Evolutionary conservation across 108 stramenopile genomes (phyloP).

Genomic region (Cyclotella choctawhatcheeana): DNA sequence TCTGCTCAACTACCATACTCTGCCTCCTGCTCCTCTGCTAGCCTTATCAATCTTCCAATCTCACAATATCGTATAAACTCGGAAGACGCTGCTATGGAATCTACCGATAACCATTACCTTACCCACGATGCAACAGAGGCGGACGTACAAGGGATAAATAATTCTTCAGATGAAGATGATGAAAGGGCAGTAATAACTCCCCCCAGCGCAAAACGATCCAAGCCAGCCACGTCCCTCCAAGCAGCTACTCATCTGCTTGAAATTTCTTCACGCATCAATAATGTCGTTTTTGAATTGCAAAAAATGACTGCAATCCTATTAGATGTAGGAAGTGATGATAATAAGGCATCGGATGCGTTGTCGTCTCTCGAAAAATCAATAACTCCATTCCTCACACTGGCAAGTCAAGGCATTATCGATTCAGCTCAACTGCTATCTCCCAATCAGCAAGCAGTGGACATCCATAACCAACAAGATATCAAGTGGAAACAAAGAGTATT

Average conservation of each 20-base stretch:
- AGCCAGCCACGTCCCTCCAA: neutral
- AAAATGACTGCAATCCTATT: neutral
- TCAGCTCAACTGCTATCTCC: neutral
- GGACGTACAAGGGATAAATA: no score
- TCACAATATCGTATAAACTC: no score
- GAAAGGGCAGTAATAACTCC: neutral
- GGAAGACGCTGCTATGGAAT: no score
- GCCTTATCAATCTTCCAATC: no score
- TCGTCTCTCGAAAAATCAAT: neutral
- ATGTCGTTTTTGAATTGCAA: conserved; percentile 5
- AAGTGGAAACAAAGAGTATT: conserved; percentile 6
- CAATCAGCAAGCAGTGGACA: neutral
- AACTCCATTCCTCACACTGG: neutral
- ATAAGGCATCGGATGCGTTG: neutral
- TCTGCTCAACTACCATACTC: no score
- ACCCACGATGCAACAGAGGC: no score
- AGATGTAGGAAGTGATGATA: neutral
- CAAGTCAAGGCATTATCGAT: conserved; percentile 1
- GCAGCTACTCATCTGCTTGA: neutral
- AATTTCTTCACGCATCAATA: neutral
- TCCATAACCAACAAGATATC: neutral
- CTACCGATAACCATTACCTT: no score
- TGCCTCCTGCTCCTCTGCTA: no score
- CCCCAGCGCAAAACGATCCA: neutral
- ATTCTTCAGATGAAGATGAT: no score